Conservation (phyloP, 768 basidiomycete genomes). For the Neoboletus magnificus region DNA sequence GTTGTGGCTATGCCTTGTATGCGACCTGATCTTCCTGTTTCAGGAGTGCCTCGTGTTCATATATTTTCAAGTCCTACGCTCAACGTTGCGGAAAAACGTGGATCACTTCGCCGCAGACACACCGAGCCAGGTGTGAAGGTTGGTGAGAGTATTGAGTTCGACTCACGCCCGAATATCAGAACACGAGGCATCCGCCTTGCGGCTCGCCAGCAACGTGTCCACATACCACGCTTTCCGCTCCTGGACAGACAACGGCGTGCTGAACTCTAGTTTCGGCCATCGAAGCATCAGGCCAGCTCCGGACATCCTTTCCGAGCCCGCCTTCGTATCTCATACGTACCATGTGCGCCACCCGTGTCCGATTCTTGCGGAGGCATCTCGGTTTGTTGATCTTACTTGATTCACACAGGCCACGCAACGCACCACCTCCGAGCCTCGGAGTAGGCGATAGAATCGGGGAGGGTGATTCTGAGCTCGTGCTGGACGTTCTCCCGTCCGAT, state of each 20-base stretch:
- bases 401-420: constrained; percentile 20
- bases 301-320: background rate
- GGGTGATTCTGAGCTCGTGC: constrained; percentile 64
- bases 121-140: constrained; percentile 1
- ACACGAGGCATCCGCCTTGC: constrained; percentile 18
- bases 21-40: background rate
- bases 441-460: constrained; percentile 51
- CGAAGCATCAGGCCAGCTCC: background rate
- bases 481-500: constrained; percentile 54
- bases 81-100: constrained; percentile 1
- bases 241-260: constrained; percentile 1
- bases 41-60: constrained; percentile 6
- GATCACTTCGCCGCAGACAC: background rate
- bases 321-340: background rate
- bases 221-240: background rate
- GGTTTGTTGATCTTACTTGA: background rate
- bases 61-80: background rate
- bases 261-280: background rate
- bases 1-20: constrained; percentile 14
- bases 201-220: constrained; percentile 1
- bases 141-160: constrained; percentile 1
- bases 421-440: constrained; percentile 26
- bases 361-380: background rate
- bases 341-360: constrained; percentile 16
- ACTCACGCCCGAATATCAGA: constrained; percentile 1